Evolutionary conservation across 805 yeast species (phyloP).

Genomic region (Priceomyces castillae): DNA sequence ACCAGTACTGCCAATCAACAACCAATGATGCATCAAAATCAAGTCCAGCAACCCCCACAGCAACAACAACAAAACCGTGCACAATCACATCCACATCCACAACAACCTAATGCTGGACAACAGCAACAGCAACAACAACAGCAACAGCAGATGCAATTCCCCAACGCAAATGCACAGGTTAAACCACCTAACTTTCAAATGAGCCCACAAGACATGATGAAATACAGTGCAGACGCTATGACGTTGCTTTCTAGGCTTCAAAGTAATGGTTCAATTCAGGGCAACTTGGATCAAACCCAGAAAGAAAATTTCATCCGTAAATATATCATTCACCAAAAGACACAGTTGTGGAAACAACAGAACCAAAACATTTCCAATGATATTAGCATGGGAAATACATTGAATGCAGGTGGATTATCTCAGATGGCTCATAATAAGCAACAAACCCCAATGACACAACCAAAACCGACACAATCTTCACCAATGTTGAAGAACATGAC

Average conservation of each 20-base stretch:
- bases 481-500: slow-evolving; percentile 16
- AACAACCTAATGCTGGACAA: slow-evolving; percentile 28
- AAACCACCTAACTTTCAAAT: slow-evolving; percentile 32
- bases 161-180: slow-evolving; percentile 1
- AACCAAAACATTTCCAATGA: slow-evolving; percentile 12
- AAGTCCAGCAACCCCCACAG: slow-evolving; percentile 12
- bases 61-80: slow-evolving; percentile 15
- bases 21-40: slow-evolving; percentile 21
- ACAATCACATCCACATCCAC: slow-evolving; percentile 25
- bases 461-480: slow-evolving; percentile 16
- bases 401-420: slow-evolving; percentile 7
- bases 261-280: slow-evolving; percentile 32
- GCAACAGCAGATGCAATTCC: slow-evolving; percentile 7
- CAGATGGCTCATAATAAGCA: slow-evolving; percentile 10
- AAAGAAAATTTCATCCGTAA: slow-evolving; percentile 38
- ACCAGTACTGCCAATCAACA: slow-evolving; percentile 16
- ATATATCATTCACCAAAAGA: slow-evolving; percentile 40
- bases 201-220: slow-evolving; percentile 37
- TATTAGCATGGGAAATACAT: slow-evolving; percentile 8
- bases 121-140: slow-evolving; percentile 22
- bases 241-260: slow-evolving; percentile 35
- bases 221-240: slow-evolving; percentile 41
- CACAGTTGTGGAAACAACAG: slow-evolving; percentile 28
- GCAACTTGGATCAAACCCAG: slow-evolving; percentile 34
- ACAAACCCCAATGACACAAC: slow-evolving; percentile 11